phyloP scores from a whole-genome alignment of 2,329 filamentous ascomycete species.

The Volutella citrinella region DNA sequence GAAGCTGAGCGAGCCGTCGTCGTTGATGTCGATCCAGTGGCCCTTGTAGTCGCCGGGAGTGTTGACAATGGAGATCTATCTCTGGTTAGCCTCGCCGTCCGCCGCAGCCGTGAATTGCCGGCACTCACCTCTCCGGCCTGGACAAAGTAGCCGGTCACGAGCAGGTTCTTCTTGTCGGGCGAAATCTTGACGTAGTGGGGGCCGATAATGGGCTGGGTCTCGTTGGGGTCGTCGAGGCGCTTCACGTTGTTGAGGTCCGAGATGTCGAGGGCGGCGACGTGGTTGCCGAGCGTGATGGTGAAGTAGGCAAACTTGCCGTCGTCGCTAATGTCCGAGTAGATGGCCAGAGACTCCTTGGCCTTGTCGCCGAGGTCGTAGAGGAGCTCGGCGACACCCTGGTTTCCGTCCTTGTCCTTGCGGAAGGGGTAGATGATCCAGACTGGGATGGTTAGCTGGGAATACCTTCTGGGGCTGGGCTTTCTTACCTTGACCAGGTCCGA shows the following conservation, averaged over 20 bases:
- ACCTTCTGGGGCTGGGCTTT: too few relatives aligned
- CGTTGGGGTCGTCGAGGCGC: slow-evolving; percentile 58
- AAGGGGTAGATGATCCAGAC: slow-evolving; percentile 66
- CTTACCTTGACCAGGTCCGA: slow-evolving; percentile 56
- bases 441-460: too few relatives aligned
- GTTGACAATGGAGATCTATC: slow-evolving; percentile 55
- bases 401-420: slow-evolving; percentile 51
- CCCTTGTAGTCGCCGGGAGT: slow-evolving; percentile 61
- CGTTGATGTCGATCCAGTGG: slow-evolving; percentile 57
- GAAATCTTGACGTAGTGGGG: slow-evolving; percentile 64
- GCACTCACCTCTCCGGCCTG: slow-evolving; percentile 51
- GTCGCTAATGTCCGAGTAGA: slow-evolving; percentile 58
- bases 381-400: slow-evolving; percentile 55
- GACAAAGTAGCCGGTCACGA: slow-evolving; percentile 65
- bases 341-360: slow-evolving; percentile 53
- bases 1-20: slow-evolving; percentile 54
- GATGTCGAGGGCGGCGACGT: slow-evolving; percentile 58
- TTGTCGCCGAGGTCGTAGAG: slow-evolving; percentile 57
- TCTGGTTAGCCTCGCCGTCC: too few relatives aligned
- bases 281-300: slow-evolving; percentile 59
- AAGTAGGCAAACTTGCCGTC: slow-evolving; percentile 59
- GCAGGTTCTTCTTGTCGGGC: slow-evolving; percentile 61
- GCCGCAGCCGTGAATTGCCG: too few relatives aligned
- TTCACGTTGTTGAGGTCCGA: slow-evolving; percentile 57
- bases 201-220: slow-evolving; percentile 56